Percentiles rank a stretch among this genome's conserved stretches.
Conservation (phyloP, 331 rosid species). For the Cydonia oblonga region DNA sequence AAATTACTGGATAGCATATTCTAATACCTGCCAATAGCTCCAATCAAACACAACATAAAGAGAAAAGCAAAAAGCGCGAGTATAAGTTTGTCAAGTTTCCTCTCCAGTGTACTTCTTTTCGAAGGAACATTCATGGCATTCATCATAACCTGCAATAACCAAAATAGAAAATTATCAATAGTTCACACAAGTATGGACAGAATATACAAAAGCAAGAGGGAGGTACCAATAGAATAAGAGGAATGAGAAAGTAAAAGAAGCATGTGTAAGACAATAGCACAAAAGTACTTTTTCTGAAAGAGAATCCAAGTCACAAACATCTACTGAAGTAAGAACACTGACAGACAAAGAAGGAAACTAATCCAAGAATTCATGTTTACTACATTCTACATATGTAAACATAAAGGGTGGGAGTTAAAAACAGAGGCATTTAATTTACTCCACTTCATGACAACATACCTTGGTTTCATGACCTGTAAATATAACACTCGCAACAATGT, state of each 20-base stretch:
- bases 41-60: constrained; percentile 68
- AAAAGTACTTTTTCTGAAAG: neutral
- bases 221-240: neutral
- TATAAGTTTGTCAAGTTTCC: constrained; percentile 94
- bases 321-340: neutral
- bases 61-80: constrained; percentile 64
- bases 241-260: neutral
- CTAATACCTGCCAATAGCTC: constrained; percentile 78
- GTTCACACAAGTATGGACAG: constrained; percentile 15
- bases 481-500: constrained; percentile 75
- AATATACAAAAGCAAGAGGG: neutral
- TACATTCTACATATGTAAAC: neutral
- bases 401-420: neutral
- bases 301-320: neutral
- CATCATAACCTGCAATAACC: constrained; percentile 86
- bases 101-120: constrained; percentile 94
- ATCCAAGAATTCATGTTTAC: neutral
- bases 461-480: constrained; percentile 95
- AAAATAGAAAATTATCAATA: neutral
- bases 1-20: constrained; percentile 10
- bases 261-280: neutral
- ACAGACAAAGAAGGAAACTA: neutral
- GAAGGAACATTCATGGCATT: constrained; percentile 96
- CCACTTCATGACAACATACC: constrained; percentile 36
- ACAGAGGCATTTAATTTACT: neutral